phyloP scores from a whole-genome alignment of 2,329 filamentous ascomycete genomes.

The Pseudogymnoascus sp. region DNA sequence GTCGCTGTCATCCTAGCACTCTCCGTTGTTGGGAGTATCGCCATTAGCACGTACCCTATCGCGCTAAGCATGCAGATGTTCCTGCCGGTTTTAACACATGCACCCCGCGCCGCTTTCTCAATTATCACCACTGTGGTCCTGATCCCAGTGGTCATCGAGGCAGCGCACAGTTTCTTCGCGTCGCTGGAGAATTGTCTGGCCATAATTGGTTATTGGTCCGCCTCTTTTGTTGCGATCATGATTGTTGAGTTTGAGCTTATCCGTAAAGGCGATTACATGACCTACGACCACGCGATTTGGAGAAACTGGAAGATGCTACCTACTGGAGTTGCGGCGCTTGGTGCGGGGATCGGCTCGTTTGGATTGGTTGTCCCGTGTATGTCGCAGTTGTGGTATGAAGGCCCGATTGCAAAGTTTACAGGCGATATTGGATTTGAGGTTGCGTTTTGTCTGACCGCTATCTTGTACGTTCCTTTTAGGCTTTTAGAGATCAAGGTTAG shows the following conservation, averaged over 20 bases:
- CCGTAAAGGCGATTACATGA: slow-evolving; percentile 23
- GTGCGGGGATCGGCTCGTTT: slow-evolving; percentile 31
- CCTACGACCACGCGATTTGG: slow-evolving; percentile 30
- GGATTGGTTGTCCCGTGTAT: slow-evolving; percentile 50
- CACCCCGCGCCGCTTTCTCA: slow-evolving; percentile 51
- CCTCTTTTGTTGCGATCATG: slow-evolving; percentile 27
- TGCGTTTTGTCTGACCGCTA: slow-evolving; percentile 42
- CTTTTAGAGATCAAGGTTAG: slow-evolving; percentile 30
- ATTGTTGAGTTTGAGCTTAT: slow-evolving; percentile 30
- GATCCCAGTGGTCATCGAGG: slow-evolving; percentile 49
- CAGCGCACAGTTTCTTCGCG: slow-evolving; percentile 46
- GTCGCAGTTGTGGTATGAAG: slow-evolving; percentile 53
- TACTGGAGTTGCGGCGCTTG: slow-evolving; percentile 33
- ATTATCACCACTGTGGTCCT: slow-evolving; percentile 50
- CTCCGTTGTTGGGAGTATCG: slow-evolving; percentile 50
- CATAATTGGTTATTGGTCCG: slow-evolving; percentile 27
- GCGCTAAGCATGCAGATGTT: slow-evolving; percentile 58
- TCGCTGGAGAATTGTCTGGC: slow-evolving; percentile 22
- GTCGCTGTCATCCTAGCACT: slow-evolving; percentile 50
- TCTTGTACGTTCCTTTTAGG: slow-evolving; percentile 37
- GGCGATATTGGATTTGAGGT: slow-evolving; percentile 61
- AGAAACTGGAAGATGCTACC: slow-evolving; percentile 33
- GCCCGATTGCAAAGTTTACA: slow-evolving; percentile 50
- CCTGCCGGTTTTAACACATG: slow-evolving; percentile 44
- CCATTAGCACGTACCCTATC: slow-evolving; percentile 53